phyloP scores from a whole-genome alignment of 495 filamentous ascomycete species.

The Podospora pseudopauciseta region DNA sequence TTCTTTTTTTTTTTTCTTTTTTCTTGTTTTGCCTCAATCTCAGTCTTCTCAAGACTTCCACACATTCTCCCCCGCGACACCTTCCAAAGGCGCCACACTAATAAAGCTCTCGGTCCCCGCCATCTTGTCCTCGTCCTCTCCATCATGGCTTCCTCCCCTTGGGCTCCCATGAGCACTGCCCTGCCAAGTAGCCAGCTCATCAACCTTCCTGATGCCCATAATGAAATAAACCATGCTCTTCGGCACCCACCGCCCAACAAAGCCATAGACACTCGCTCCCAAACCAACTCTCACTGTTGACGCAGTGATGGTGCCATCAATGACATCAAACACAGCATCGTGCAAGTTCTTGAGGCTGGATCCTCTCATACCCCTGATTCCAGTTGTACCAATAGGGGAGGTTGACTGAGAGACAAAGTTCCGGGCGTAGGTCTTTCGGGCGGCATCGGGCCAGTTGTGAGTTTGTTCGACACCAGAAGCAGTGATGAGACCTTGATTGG shows the following conservation, averaged over 20 bases:
- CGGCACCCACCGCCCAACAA: conserved; percentile 83
- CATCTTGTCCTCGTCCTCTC: conserved; percentile 5
- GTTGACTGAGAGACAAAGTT: conserved; percentile 53
- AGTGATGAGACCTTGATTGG: conserved; percentile 23
- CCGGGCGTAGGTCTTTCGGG: conserved; percentile 50
- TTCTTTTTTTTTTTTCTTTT: background rate
- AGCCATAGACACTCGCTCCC: conserved; percentile 76
- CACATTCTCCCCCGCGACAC: conserved; percentile 36
- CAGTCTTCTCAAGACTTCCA: conserved; percentile 32
- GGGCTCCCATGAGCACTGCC: conserved; percentile 28
- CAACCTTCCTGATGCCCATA: conserved; percentile 66
- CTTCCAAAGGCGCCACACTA: conserved; percentile 29
- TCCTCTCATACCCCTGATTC: conserved; percentile 53
- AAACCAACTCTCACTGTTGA: conserved; percentile 70
- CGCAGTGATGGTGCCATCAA: conserved; percentile 47
- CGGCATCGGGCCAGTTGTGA: conserved; percentile 58
- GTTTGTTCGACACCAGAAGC: conserved; percentile 55
- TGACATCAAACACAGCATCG: conserved; percentile 82
- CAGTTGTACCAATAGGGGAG: conserved; percentile 42
- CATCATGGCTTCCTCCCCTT: conserved; percentile 19
- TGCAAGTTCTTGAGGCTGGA: conserved; percentile 72
- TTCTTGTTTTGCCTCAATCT: background rate
- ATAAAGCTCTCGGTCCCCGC: conserved; percentile 26
- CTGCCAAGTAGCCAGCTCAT: conserved; percentile 45
- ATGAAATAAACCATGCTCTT: conserved; percentile 78